phyloP scores from a whole-genome alignment of 495 filamentous ascomycete genomes.

The Poronia punctata region DNA sequence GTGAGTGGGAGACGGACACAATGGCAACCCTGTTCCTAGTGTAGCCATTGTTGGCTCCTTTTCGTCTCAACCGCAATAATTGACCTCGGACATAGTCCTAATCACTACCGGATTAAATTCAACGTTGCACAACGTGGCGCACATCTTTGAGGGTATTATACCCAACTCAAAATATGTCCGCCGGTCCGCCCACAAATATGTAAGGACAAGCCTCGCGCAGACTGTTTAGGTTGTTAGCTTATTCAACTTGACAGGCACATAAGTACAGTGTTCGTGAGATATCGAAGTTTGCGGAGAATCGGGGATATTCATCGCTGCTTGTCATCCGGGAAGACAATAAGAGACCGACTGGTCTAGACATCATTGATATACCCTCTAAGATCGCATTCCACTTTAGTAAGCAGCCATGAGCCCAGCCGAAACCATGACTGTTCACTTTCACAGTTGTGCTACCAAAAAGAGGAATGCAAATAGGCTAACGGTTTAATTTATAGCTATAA shows the following conservation, averaged over 20 bases:
- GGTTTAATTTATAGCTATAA: constrained; percentile 28
- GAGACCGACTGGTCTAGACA: constrained; percentile 63
- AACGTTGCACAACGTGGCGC: constrained; percentile 75
- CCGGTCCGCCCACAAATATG: constrained; percentile 67
- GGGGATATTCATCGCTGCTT: constrained; percentile 70
- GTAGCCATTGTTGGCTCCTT: no score
- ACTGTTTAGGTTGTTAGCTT: no score
- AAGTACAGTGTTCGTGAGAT: constrained; percentile 90
- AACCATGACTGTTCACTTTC: no score
- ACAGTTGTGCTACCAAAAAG: no score
- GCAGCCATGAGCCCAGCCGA: no score
- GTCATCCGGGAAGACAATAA: constrained; percentile 84
- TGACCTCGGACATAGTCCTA: constrained; percentile 43
- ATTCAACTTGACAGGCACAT: constrained; percentile 53
- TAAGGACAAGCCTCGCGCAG: no score
- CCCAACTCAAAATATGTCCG: constrained; percentile 82
- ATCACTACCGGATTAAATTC: constrained; percentile 84
- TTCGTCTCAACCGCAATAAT: no score
- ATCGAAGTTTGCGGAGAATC: constrained; percentile 70
- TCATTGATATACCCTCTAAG: constrained; percentile 76
- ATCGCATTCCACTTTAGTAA: constrained; percentile 75
- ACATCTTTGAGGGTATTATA: constrained; percentile 67
- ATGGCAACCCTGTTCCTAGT: no score
- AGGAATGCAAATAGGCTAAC: no score
- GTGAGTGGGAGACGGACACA: no score